Evolutionary conservation across 2,329 filamentous ascomycete genomes (phyloP), one percentile per base, ranked within the genome.

Genomic region (Fusarium cyanostomum): DNA sequence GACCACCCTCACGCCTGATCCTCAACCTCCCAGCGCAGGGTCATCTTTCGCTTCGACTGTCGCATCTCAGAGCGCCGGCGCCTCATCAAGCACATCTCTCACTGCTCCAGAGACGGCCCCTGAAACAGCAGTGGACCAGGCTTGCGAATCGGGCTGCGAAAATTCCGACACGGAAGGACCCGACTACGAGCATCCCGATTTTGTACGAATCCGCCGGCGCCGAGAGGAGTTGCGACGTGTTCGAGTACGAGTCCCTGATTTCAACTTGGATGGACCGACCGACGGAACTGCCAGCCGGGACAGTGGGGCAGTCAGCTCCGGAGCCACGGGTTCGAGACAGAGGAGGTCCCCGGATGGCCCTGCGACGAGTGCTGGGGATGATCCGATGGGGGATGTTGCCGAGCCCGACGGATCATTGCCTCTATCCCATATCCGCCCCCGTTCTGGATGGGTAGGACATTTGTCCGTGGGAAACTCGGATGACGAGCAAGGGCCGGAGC

Each of bases 1-100:
- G 55, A 89, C 85, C 7, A 96, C 92, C 0, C 84, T 97, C 59
- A 89, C 91, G 0, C 92, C 92, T 1, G 93, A 97, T 73, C 88
- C 90, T 13, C 89, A 92, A 60, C 84, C 92, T 3, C 92, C 93
- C 1, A 96, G 91, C 68, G 86, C 87, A 2, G 87, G 91, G 27
- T 94, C 92, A 1, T 97, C 93, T 1, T 97, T 97, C 73, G 85
- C 89, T 0, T 94, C 91, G 9, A 82, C 83, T 8, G 61, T 70
- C 3, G 72, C 71, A 1, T 80, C 82, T 1, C 81, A 81, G 59
- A 78, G 73, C 50, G 75, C 77, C 2, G 77, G 74, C 1, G 71
- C 72, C 39, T 83, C 85, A 0, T 80, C 81, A 16, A 78, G 78
- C 58, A 83, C 81, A 9, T 62, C 72, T 27, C 48, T 66, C 2